A percentile compares a stretch with the other conserved stretches of the same genome.
These are phyloP conservation scores for Houttuynia cordata DNA, from an alignment of 164 flowering plant species.

Conservation along the genomic window DNA sequence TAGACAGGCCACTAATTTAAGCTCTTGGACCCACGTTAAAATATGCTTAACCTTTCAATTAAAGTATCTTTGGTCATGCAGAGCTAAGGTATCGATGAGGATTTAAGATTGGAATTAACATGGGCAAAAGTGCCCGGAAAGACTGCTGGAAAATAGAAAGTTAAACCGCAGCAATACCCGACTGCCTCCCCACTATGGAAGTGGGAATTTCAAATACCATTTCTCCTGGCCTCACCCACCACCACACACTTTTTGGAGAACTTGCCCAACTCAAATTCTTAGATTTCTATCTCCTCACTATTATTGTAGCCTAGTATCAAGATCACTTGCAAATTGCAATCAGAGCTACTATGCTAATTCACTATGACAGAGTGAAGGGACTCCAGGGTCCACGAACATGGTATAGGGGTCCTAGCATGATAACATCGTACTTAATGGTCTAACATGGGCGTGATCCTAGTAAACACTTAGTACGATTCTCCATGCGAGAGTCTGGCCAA, in stretches of 20 bases:
- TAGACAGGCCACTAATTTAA: not conserved
- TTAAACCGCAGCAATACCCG: too few relatives aligned
- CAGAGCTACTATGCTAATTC: not conserved
- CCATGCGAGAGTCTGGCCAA: not conserved
- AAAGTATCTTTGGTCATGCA: not conserved
- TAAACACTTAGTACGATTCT: too few relatives aligned
- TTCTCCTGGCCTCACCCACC: not conserved
- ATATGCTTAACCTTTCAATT: not conserved
- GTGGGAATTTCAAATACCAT: too few relatives aligned
- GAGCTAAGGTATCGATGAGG: not conserved
- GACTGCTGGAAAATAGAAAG: not conserved
- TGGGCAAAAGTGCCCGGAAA: not conserved
- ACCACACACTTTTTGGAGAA: too few relatives aligned
- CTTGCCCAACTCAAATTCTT: conserved; percentile 2
- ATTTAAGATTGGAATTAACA: not conserved
- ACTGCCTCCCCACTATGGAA: too few relatives aligned
- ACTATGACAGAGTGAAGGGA: not conserved
- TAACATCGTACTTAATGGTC: too few relatives aligned
- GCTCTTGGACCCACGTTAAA: not conserved
- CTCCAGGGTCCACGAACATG: too few relatives aligned
- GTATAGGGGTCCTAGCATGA: too few relatives aligned
- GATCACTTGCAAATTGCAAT: too few relatives aligned
- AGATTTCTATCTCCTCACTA: not conserved
- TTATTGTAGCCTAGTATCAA: too few relatives aligned
- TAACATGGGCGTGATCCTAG: too few relatives aligned